Base-by-base conservation (phyloP, 257 asterid species). In the Solanum etuberosum region DNA sequence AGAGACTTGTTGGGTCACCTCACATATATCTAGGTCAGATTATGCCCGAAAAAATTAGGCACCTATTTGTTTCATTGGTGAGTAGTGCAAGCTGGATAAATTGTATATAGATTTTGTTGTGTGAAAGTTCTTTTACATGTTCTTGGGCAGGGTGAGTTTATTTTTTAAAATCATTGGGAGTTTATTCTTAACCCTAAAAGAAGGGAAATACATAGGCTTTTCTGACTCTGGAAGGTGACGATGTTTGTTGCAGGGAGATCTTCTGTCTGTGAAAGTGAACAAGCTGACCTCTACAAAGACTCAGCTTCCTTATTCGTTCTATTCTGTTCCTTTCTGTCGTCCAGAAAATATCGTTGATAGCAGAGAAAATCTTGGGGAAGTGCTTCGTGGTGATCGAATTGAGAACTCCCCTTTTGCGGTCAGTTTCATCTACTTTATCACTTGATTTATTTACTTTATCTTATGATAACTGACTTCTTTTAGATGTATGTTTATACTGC, bases 361-460 rank as follows among this genome's bases (percentile, higher is more conserved):
- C 87, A 93, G 98, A 83, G 96, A 94, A 88, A 94, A 94, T 91
- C 96, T 94, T 48, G 96, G 97, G 82, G 96, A 94, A 91, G 95
- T 94, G 40, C 98, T 94, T 85, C 98, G 95, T 86, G 98, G 98
- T 1, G 98, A 94, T 84, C 94, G 98, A 85, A 94, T 94, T 87
- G 98, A 94, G 89, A 94, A 94, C 90, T 94, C 98, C 61, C 94
- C 94, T 74, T 94, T 85, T 87, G 87, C 87, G 91, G 97, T 94
- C 71, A 68, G 95, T 86, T 35, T 65, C 70, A 74, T 83, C 34
- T 67, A 18, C 76, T 86, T 65, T 38, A 81, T 70, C 87, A 86
- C 38, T 57, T 32, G 48, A 48, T 3, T 46, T 20, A 38, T 71
- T 35, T 87, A 9, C 31, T 48, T 86, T 54, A n/a, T 87, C 51